A percentile compares a stretch with the other conserved stretches of the same genome.
Conservation (phyloP, 495 filamentous ascomycete species). For the Terfezia boudieri region DNA sequence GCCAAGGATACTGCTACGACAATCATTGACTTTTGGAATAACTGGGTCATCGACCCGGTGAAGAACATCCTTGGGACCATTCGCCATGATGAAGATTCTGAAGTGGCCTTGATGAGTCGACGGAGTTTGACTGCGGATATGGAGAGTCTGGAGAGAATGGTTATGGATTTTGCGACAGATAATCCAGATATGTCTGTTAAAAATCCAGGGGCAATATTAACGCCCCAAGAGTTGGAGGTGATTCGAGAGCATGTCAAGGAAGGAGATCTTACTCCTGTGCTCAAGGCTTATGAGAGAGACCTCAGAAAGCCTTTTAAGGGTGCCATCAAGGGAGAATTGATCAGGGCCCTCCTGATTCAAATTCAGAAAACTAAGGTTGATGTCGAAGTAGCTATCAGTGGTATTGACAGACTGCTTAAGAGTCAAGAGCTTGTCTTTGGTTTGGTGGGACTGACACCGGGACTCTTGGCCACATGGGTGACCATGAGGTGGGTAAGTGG, state of each 20-base stretch:
- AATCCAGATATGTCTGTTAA: slow-evolving; percentile 29
- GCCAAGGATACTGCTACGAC: slow-evolving; percentile 52
- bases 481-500: slow-evolving; percentile 45
- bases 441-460: slow-evolving; percentile 80
- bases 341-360: slow-evolving; percentile 80
- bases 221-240: slow-evolving; percentile 38
- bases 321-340: slow-evolving; percentile 60
- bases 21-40: slow-evolving; percentile 69
- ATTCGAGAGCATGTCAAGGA: slow-evolving; percentile 61
- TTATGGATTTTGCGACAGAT: slow-evolving; percentile 77
- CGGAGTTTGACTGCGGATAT: slow-evolving; percentile 72
- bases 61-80: slow-evolving; percentile 75
- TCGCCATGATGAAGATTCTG: slow-evolving; percentile 67
- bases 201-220: slow-evolving; percentile 17
- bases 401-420: slow-evolving; percentile 78
- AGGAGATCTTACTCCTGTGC: slow-evolving; percentile 76
- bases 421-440: slow-evolving; percentile 95
- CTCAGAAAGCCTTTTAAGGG: slow-evolving; percentile 56
- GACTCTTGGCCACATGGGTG: slow-evolving; percentile 63
- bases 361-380: slow-evolving; percentile 98
- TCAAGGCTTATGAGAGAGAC: slow-evolving; percentile 77
- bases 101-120: slow-evolving; percentile 88
- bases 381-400: slow-evolving; percentile 82
- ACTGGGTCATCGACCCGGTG: slow-evolving; percentile 78
- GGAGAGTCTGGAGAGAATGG: slow-evolving; percentile 87